Conservation (phyloP, 768 basidiomycete genomes). For the Lactifluus subvellereus region DNA sequence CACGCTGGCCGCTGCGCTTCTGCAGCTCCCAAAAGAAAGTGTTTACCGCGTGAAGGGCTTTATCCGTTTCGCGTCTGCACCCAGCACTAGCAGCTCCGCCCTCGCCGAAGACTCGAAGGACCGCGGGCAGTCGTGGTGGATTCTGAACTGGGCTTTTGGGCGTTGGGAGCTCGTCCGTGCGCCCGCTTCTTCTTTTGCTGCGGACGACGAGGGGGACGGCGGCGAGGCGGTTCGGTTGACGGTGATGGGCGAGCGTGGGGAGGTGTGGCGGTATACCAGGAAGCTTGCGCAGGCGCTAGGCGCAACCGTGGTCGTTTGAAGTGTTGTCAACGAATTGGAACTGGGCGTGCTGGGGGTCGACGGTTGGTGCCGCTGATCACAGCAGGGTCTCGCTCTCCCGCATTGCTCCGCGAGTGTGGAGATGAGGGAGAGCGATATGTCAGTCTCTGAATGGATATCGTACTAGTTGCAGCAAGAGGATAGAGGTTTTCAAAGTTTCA, state of each 20-base stretch:
- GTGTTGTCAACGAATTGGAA: background rate
- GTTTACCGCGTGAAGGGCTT: slow-evolving; percentile 88
- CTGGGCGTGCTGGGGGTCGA: background rate
- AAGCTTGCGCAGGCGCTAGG: slow-evolving; percentile 47
- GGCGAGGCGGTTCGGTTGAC: slow-evolving; percentile 55
- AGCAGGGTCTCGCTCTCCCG: too few species aligned
- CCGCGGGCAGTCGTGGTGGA: slow-evolving; percentile 32
- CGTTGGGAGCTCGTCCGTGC: slow-evolving; percentile 59
- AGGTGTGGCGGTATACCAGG: slow-evolving; percentile 54
- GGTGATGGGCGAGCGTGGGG: slow-evolving; percentile 89
- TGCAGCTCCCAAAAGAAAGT: slow-evolving; percentile 53
- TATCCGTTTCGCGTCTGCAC: slow-evolving; percentile 40
- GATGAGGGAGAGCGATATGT: background rate
- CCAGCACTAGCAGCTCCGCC: slow-evolving; percentile 27
- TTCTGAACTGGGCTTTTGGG: slow-evolving; percentile 94
- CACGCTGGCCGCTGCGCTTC: slow-evolving; percentile 44
- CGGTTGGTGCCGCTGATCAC: background rate
- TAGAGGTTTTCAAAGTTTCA: too few species aligned
- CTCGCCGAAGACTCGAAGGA: background rate
- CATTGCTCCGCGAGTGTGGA: too few species aligned
- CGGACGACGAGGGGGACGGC: slow-evolving; percentile 26
- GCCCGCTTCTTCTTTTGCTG: background rate
- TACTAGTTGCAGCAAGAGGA: too few species aligned
- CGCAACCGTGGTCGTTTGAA: slow-evolving; percentile 28
- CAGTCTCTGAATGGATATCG: too few species aligned